phyloP scores from a whole-genome alignment of 345 rosid genomes.

The Citropsis articulata region DNA sequence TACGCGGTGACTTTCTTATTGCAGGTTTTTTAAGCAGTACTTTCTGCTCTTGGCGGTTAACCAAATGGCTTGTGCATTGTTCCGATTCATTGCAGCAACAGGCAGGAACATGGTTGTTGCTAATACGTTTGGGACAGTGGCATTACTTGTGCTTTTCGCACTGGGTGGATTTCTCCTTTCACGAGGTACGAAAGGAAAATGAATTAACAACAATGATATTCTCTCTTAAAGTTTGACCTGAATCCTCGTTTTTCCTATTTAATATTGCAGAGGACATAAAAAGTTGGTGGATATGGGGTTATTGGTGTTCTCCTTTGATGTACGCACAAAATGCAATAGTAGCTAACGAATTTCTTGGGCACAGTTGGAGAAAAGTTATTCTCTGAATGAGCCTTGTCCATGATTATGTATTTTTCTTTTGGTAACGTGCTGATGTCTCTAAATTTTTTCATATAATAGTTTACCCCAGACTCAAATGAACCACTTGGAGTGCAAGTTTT shows the following conservation, averaged over 20 bases:
- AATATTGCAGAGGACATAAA: slow-evolving; percentile 54
- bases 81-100: slow-evolving; percentile 48
- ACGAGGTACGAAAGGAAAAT: slow-evolving; percentile 30
- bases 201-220: background rate
- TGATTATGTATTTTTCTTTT: background rate
- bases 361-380: slow-evolving; percentile 58
- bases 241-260: background rate
- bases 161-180: slow-evolving; percentile 66
- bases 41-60: slow-evolving; percentile 43
- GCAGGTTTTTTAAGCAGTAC: slow-evolving; percentile 71
- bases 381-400: background rate
- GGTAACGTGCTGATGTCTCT: background rate
- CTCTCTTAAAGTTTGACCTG: too few relatives aligned
- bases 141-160: slow-evolving; percentile 46
- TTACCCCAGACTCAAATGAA: slow-evolving; percentile 20
- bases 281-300: slow-evolving; percentile 93
- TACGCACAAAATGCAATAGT: slow-evolving; percentile 69
- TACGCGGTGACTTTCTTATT: background rate
- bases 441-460: background rate
- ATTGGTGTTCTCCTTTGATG: slow-evolving; percentile 79
- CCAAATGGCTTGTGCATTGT: slow-evolving; percentile 67
- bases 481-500: slow-evolving; percentile 45
- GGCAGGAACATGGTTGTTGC: slow-evolving; percentile 68
- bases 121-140: slow-evolving; percentile 58
- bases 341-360: slow-evolving; percentile 67